These are phyloP conservation scores for Penicillium turbatum DNA, from an alignment of 495 filamentous ascomycete species.

Conservation along the genomic window DNA sequence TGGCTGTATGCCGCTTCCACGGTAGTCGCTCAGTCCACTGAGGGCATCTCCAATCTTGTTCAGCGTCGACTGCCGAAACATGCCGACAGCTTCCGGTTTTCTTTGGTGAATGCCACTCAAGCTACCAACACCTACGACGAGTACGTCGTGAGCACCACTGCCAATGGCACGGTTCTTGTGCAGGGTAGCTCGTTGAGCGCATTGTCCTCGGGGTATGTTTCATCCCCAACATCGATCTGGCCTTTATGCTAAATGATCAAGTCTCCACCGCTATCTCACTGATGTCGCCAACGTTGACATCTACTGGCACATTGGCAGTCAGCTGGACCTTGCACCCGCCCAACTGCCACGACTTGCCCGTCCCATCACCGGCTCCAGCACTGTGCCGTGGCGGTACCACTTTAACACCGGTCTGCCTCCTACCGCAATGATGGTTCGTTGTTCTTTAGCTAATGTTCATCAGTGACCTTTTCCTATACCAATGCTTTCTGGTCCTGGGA, in stretches of 20 bases:
- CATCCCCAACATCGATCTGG: too few species aligned
- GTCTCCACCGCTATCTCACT: slow-evolving; percentile 47
- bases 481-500: slow-evolving; percentile 51
- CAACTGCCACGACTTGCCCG: slow-evolving; percentile 11
- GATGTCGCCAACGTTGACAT: slow-evolving; percentile 48
- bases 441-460: neutral
- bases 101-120: slow-evolving; percentile 22
- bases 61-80: slow-evolving; percentile 44
- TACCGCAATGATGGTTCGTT: neutral
- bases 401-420: slow-evolving; percentile 51
- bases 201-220: slow-evolving; percentile 40
- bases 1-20: slow-evolving; percentile 11
- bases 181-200: slow-evolving; percentile 43
- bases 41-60: slow-evolving; percentile 45
- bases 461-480: slow-evolving; percentile 54
- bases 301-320: slow-evolving; percentile 45
- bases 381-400: slow-evolving; percentile 51
- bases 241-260: too few species aligned
- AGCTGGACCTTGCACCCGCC: slow-evolving; percentile 16
- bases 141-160: slow-evolving; percentile 36
- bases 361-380: slow-evolving; percentile 22
- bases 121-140: slow-evolving; percentile 35
- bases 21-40: slow-evolving; percentile 27
- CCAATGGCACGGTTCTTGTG: slow-evolving; percentile 43
- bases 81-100: slow-evolving; percentile 37